Conservation (phyloP, 2,329 filamentous ascomycete species). For the Ilyonectria sp. region DNA sequence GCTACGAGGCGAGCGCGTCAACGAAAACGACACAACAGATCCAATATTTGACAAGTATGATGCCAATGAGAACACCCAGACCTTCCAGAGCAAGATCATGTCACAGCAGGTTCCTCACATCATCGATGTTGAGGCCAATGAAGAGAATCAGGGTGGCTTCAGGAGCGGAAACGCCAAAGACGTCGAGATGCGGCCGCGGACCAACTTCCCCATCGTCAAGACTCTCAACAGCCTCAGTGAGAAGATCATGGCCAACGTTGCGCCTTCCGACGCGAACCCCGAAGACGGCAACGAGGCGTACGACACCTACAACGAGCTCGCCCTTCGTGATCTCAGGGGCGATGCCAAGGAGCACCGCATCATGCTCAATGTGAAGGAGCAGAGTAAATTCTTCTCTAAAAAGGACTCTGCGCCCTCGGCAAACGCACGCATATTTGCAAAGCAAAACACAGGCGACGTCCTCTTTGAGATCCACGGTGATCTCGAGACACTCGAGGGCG, state of each 20-base stretch:
- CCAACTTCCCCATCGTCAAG: constrained; percentile 89
- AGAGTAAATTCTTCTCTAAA: constrained; percentile 84
- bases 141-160: constrained; percentile 91
- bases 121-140: constrained; percentile 93
- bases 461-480: constrained; percentile 76
- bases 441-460: constrained; percentile 79
- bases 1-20: constrained; percentile 89
- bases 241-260: constrained; percentile 92
- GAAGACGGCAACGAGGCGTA: constrained; percentile 73
- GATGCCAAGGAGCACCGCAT: constrained; percentile 83
- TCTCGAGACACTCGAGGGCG: constrained; percentile 66
- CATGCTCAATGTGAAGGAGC: constrained; percentile 89
- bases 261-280: constrained; percentile 80
- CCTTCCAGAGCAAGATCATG: constrained; percentile 67
- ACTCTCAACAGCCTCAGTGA: constrained; percentile 92
- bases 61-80: constrained; percentile 75
- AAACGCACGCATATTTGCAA: constrained; percentile 70
- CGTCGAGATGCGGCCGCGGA: constrained; percentile 86
- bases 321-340: constrained; percentile 84
- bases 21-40: constrained; percentile 83
- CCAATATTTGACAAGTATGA: constrained; percentile 89
- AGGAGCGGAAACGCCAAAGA: constrained; percentile 89
- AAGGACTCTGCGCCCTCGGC: constrained; percentile 64
- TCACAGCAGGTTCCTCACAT: constrained; percentile 85
- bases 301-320: constrained; percentile 82